phyloP scores from a whole-genome alignment of 1,284 basidiomycete species.

The Cutaneotrichosporon arboriforme region DNA sequence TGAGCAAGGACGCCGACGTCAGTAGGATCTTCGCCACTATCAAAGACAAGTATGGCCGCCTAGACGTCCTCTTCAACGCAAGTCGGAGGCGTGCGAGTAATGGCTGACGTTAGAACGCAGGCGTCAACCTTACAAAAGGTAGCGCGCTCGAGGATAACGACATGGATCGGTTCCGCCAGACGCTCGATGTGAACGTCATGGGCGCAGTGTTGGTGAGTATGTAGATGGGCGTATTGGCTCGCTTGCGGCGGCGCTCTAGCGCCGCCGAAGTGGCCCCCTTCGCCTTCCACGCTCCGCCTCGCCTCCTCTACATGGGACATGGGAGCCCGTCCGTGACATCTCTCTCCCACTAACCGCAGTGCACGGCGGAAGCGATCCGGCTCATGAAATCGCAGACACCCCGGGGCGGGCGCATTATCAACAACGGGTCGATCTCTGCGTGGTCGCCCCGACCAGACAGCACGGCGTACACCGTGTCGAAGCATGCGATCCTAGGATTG shows the following conservation, averaged over 20 bases:
- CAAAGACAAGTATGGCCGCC: constrained; percentile 57
- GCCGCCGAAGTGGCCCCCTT: too few species aligned
- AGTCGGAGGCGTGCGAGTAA: constrained; percentile 24
- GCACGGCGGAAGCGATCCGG: constrained; percentile 67
- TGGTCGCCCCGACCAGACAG: constrained; percentile 62
- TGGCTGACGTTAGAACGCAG: constrained; percentile 49
- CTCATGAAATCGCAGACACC: constrained; percentile 68
- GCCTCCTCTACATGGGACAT: not conserved
- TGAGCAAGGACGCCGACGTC: constrained; percentile 45
- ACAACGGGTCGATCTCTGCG: constrained; percentile 74
- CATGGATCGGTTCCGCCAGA: constrained; percentile 58
- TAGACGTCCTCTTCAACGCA: constrained; percentile 76
- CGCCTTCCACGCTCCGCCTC: not conserved
- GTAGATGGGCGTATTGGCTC: too few species aligned
- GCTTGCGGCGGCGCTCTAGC: too few species aligned
- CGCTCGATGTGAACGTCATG: constrained; percentile 65
- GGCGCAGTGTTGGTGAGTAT: constrained; percentile 57
- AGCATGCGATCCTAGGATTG: constrained; percentile 70
- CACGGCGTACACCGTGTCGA: constrained; percentile 65
- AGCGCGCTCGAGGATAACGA: constrained; percentile 60
- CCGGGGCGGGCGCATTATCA: constrained; percentile 73
- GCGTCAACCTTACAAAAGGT: constrained; percentile 52
- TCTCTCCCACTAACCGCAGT: constrained; percentile 40
- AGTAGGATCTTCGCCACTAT: constrained; percentile 56
- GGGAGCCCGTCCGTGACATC: too few species aligned